Percentiles rank a stretch among this genome's conserved stretches.
Evolutionary conservation across 208 protist species (phyloP).

Genomic region (Leishmania major): DNA sequence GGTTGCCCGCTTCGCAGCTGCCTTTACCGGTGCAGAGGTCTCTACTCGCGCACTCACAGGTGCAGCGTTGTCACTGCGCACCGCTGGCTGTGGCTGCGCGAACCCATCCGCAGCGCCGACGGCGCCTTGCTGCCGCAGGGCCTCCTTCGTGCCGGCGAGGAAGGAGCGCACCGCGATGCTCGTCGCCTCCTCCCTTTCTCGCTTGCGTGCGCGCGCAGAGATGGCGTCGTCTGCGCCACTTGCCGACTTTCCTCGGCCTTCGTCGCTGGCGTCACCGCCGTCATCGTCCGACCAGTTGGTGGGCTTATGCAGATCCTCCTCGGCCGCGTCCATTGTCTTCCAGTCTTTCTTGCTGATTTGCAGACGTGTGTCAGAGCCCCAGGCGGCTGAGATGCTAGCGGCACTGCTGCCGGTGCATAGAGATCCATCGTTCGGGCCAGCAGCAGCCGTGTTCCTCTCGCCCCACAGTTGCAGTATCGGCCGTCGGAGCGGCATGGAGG

Average conservation of each 20-base stretch:
- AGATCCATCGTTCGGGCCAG: neutral
- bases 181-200: conserved; percentile 24
- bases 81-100: neutral
- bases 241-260: neutral
- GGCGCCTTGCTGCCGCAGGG: conserved; percentile 14
- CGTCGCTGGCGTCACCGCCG: conserved; percentile 11
- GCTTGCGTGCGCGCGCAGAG: conserved; percentile 16
- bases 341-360: conserved; percentile 49
- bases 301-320: conserved; percentile 32
- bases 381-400: conserved; percentile 14
- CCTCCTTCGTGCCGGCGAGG: conserved; percentile 7
- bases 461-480: conserved; percentile 33
- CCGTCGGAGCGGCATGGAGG: conserved; percentile 2
- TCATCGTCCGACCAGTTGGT: conserved; percentile 30
- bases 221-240: neutral
- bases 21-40: neutral
- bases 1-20: neutral
- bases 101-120: neutral
- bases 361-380: conserved; percentile 17
- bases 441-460: conserved; percentile 11
- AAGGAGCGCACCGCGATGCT: conserved; percentile 8
- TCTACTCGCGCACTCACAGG: neutral
- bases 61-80: neutral
- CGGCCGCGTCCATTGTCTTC: conserved; percentile 54
- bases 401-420: neutral